Percentiles rank a stretch among this genome's conserved stretches.
These are phyloP conservation scores for Chlamydomonas schloesseri DNA, from an alignment of 139 green algal species.

Conservation along the genomic window DNA sequence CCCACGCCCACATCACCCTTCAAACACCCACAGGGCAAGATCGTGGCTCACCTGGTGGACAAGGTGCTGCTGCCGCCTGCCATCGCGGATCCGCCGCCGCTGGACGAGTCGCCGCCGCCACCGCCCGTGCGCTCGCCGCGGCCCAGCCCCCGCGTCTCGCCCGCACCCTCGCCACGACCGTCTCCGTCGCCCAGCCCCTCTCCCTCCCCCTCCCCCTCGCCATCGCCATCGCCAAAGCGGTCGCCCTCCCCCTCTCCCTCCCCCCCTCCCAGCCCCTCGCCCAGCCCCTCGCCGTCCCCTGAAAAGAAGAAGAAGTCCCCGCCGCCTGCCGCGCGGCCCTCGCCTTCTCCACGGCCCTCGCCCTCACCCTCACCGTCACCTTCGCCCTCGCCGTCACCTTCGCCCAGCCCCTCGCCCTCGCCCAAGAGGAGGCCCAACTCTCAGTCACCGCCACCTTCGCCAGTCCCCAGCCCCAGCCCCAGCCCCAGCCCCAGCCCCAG, in stretches of 20 bases:
- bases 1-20: neutral
- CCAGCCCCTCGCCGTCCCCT: no score
- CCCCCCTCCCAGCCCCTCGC: no score
- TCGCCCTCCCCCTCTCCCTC: no score
- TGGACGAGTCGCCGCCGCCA: neutral
- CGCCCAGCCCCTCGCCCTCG: neutral
- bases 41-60: constrained; percentile 11
- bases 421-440: neutral
- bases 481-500: neutral
- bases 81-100: neutral
- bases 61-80: constrained; percentile 6
- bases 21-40: constrained; percentile 8
- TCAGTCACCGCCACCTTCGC: neutral
- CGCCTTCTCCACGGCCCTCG: neutral
- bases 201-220: neutral
- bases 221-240: neutral
- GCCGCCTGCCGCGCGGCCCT: neutral
- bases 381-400: neutral
- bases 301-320: no score
- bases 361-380: neutral
- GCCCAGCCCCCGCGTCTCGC: neutral
- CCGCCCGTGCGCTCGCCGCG: neutral
- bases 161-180: neutral
- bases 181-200: neutral
- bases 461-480: neutral